Evolutionary conservation across 1,139 yeast genomes (phyloP), one percentile per base, ranked within the genome.

Genomic region (Yamadazyma kanchanaburiensis): DNA sequence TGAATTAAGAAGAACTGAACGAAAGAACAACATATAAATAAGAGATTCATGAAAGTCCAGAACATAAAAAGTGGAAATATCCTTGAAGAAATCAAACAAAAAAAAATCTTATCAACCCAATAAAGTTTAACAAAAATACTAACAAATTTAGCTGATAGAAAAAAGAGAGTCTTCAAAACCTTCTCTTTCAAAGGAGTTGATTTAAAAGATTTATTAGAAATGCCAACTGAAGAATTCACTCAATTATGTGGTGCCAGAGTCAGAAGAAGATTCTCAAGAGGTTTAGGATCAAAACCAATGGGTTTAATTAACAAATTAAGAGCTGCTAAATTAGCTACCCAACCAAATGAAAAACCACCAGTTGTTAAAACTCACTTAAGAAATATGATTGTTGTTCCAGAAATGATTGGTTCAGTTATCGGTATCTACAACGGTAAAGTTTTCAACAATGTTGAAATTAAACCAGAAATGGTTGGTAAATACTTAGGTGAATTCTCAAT

Each of bases 401-500:
- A 94, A 81, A 94, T 94, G 98, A 88, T 94, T 62, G 98, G 98
- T 64, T 87, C 96, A 45, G 95, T 89, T 55, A 81, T 94, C 56
- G 97, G 97, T 75, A 86, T 94, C 59, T 91, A 94, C 95, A 94
- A 94, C 81, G 99, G 99, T 78, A 94, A 94, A 80, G 88, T 79
- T 58, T 94, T 94, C 94, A 91, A 89, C 95, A 86, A 84, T 62
- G 96, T 91, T 70, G 99, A 94, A 74, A 76, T 94, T 74, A 88
- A 78, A 73, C 96, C 98, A 62, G 99, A 94, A 79, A 91, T 94
- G 98, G 89, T 89, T 66, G 98, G 98, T 67, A 96, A 89, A 84
- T 94, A 94, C 94, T 86, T 94, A 64, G 99, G 96, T 77, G 99
- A 94, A 79, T 91, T 94, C 86, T 91, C 98, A 64, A 91, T 94